Percentiles rank a stretch among this genome's conserved stretches.
These are phyloP conservation scores for Hanseniaspora meyeri DNA, from an alignment of 805 yeast species.

Conservation along the genomic window DNA sequence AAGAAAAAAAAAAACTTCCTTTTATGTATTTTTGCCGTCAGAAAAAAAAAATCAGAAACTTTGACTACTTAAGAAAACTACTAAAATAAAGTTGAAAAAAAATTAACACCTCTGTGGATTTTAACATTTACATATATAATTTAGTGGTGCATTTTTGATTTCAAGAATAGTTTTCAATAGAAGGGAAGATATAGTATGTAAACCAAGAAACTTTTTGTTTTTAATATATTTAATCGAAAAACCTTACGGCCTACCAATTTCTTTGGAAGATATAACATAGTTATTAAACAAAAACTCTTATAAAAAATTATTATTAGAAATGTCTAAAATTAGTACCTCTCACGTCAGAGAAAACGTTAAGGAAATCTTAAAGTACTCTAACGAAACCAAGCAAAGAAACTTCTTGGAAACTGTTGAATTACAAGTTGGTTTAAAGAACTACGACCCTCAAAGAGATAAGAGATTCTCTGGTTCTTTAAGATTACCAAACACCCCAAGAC, in stretches of 20 bases:
- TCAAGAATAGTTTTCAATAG: too few relatives aligned
- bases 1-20: background rate
- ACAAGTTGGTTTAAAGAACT: conserved; percentile 99
- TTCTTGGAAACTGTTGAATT: conserved; percentile 99
- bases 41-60: background rate
- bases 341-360: conserved; percentile 96
- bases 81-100: background rate
- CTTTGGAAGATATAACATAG: conserved; percentile 61
- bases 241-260: conserved; percentile 41
- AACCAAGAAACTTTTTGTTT: conserved; percentile 13
- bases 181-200: too few relatives aligned
- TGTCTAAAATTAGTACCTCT: conserved; percentile 83
- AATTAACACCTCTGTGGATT: background rate
- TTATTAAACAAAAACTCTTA: conserved; percentile 5
- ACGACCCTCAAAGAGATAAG: conserved; percentile 99
- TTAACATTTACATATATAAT: too few relatives aligned
- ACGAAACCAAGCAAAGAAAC: conserved; percentile 98
- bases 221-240: conserved; percentile 31
- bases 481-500: conserved; percentile 99
- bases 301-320: conserved; percentile 28
- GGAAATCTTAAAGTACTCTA: conserved; percentile 79
- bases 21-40: background rate
- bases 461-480: conserved; percentile 99
- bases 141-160: too few relatives aligned
- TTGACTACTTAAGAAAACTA: background rate